Evolutionary conservation across 1,284 basidiomycete species (phyloP).

Genomic region (Sanghuangporus baumii): DNA sequence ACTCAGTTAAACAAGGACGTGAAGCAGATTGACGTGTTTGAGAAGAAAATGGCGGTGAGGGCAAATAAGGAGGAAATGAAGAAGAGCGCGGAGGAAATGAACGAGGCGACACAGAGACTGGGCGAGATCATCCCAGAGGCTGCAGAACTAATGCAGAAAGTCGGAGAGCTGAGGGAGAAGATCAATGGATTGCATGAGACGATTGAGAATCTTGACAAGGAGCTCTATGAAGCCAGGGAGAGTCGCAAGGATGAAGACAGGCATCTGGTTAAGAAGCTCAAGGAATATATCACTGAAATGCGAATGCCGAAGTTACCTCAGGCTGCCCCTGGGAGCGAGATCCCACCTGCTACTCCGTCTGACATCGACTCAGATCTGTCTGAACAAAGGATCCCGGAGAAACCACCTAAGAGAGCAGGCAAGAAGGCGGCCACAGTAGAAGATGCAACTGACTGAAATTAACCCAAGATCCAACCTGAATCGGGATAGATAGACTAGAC

Average conservation of each 20-base stretch:
- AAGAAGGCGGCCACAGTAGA: not conserved
- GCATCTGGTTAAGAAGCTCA: not conserved
- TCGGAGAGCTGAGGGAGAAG: no score
- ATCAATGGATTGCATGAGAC: no score
- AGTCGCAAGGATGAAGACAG: not conserved
- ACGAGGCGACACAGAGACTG: not conserved
- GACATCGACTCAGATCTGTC: not conserved
- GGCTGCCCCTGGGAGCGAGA: not conserved
- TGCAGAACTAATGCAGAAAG: not conserved
- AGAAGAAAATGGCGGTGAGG: not conserved
- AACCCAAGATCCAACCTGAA: not conserved
- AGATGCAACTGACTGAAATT: not conserved
- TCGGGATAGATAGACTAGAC: no score
- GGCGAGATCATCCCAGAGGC: not conserved
- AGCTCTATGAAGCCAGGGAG: not conserved
- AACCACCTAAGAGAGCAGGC: not conserved
- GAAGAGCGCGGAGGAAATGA: not conserved
- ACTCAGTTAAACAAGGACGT: not conserved
- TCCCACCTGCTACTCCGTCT: not conserved
- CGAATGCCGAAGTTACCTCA: not conserved
- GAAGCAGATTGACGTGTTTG: not conserved
- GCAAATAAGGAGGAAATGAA: not conserved
- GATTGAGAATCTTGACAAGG: no score
- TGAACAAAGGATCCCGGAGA: not conserved
- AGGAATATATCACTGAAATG: not conserved